Base-by-base conservation (phyloP, 768 basidiomycete genomes). In the Amylocystis lapponica region DNA sequence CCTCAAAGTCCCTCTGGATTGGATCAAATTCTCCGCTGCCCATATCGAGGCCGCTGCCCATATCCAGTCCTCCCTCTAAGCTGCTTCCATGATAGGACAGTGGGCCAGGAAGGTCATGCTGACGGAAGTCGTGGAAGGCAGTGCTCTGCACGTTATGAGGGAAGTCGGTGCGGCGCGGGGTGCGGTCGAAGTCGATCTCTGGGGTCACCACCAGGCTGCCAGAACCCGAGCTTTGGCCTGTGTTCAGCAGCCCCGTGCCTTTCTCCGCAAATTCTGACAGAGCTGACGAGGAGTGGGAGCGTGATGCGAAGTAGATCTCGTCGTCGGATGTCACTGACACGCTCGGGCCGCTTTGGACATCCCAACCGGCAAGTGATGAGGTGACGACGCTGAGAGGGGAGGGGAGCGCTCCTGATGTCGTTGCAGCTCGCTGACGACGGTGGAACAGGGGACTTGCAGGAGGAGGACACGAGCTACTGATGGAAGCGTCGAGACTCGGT, bases 331-430 rank as follows among this genome's bases (percentile, higher is more conserved):
- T n/a, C n/a, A n/a, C n/a, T n/a, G n/a, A n/a, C n/a, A n/a, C n/a
- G n/a, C n/a, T n/a, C n/a, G n/a, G n/a, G n/a, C n/a, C n/a, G n/a
- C n/a, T n/a, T n/a, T n/a, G n/a, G n/a, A n/a, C 63, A 44, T 69
- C 66, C 72, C 71, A 73, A 33, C 59, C 57, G 12, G 60, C 43
- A 29, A 72, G 55, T n/a, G 71, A 68, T 4, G 71, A 69, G 25
- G 64, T 51, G 27, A 61, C 48, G n/a, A 59, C 53, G 36, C 55
- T 49, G 33, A 65, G 49, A 2, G 67, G 63, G 21, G 66, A 60
- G 3, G 57, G 49, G 11, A 49, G 39, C 26, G 47, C 46, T 36
- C 50, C 54, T 14, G 54, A 52, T 8, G 57, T 54, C 8, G 55
- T 53, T 5, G 51, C 49, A 10, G 59, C 51, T 31, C 56, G 52